Evolutionary conservation across 2,329 filamentous ascomycete genomes (phyloP), one percentile per base, ranked within the genome.

Genomic region (Penicillium griseofulvum): DNA sequence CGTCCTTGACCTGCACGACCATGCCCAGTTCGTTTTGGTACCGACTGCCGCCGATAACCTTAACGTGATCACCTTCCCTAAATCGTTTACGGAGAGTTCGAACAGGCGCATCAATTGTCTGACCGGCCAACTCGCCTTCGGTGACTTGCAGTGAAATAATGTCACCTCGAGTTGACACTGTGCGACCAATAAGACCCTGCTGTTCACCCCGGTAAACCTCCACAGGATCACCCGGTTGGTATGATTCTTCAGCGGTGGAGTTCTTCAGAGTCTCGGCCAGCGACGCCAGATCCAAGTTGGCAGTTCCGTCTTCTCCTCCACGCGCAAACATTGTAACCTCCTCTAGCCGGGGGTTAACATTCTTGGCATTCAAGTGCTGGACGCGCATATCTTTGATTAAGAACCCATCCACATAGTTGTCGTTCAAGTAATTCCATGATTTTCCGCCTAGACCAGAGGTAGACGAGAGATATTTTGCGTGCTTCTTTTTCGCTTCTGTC

Each of bases 151-250:
- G 84, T 6, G 91, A 93, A 49, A 99, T 90, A 69, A 99, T 96
- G 65, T 97, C 92, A 38, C 89, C 89, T 53, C 90, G 89, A 8
- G 97, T 91, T 41, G 90, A 90, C 46, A 89, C 86, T 1, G 91
- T 91, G 65, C 87, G 91, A 66, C 94, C 94, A 31, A 90, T 81
- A 14, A 97, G 88, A 49, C 94, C 94, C 69, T 89, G 91, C 70
- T 99, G 94, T 76, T 99, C 94, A 62, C 94, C 94, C 54, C 92
- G 87, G 73, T 92, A 97, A 41, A 99, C 91, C 74, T 97, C 93
- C 22, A 99, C 92, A n/a, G 92, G 86, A 71, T 99, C 94, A 33
- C 95, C 95, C 3, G 92, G 90, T 5, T 96, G 83, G 68, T 96
- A 99, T 4, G 89, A 88, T 33, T 92, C 88, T 58, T 89, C 88